Evolutionary conservation across 345 rosid genomes (phyloP), one percentile per base, ranked within the genome.

Genomic region (Aquilaria malaccensis): DNA sequence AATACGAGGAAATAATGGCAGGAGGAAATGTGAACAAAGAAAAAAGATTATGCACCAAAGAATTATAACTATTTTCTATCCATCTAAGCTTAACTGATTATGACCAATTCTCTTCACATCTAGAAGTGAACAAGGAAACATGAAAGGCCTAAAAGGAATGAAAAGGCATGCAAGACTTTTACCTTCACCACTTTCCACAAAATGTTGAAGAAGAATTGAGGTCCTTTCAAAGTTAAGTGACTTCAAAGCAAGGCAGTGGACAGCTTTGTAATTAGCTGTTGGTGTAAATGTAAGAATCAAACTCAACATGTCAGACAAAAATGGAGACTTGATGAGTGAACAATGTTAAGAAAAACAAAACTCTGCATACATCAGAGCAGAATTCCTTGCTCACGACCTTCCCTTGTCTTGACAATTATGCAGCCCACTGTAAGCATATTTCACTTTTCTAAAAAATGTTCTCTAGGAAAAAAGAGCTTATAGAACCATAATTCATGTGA

Each of bases 201-300:
- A 89, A 64, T 76, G 76, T 72, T 80, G 75, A 57, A 92, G 76
- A 72, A 89, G 79, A 67, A 87, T 87, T 31, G 95, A 78, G 70
- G 76, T 74, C 82, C 98, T 89, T 74, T 85, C 84, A 2, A 71
- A 75, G 72, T 92, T 92, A 74, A 92, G 66, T 7, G 98, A 83
- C 61, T 73, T 84, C 79, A 92, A 68, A 13, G 84, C 86, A 76
- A 92, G 95, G 63, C 96, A 92, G 52, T 80, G 71, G 54, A 92
- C 98, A 70, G 98, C 98, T 81, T 73, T 89, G 74, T 85, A 89
- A 76, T 92, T 92, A 75, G 98, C 98, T 89, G 77, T 30, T 37
- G 43, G 43, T 37, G 43, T 37, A 37, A 37, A 37, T 37, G 43
- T 37, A 37, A 37, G 43, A 37, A 37, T 37, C 7, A 3, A 37